phyloP scores from a whole-genome alignment of 257 asterid genomes.

The Mitragyna speciosa region DNA sequence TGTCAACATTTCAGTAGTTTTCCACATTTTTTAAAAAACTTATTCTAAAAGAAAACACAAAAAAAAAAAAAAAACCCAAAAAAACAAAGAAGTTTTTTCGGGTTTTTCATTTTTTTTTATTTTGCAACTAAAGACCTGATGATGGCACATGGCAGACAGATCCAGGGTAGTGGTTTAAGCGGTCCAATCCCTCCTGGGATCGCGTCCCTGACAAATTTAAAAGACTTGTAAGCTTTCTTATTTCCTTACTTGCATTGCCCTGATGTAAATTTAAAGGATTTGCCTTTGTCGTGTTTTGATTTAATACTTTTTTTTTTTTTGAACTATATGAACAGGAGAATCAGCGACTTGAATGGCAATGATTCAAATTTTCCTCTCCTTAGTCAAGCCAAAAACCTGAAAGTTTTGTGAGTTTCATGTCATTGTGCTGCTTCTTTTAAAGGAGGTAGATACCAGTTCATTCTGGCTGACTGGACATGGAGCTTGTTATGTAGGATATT shows the following conservation, averaged over 20 bases:
- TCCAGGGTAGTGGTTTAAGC: conserved; percentile 57
- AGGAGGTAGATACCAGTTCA: background rate
- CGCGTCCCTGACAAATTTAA: conserved; percentile 51
- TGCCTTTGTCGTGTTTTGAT: background rate
- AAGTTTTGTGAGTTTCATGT: conserved; percentile 46
- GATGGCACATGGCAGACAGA: conserved; percentile 30
- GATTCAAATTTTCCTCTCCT: conserved; percentile 53
- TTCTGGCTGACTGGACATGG: conserved; percentile 11
- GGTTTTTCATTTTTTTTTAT: background rate
- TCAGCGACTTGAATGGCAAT: conserved; percentile 62
- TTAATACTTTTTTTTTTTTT: background rate
- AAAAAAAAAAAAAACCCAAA: too few species aligned
- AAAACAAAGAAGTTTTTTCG: too few species aligned
- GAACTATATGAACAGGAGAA: conserved; percentile 41
- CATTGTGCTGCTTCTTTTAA: background rate
- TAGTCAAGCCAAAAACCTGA: conserved; percentile 28
- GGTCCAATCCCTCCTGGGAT: conserved; percentile 68
- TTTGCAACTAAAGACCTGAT: background rate
- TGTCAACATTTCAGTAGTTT: background rate
- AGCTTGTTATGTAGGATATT: conserved; percentile 48
- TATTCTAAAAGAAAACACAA: too few species aligned
- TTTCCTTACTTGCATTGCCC: too few species aligned
- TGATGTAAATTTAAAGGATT: background rate
- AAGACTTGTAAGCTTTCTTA: conserved; percentile 50
- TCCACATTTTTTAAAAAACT: too few species aligned